phyloP scores from a whole-genome alignment of 805 yeast species.

The Wickerhamiella cacticola region DNA sequence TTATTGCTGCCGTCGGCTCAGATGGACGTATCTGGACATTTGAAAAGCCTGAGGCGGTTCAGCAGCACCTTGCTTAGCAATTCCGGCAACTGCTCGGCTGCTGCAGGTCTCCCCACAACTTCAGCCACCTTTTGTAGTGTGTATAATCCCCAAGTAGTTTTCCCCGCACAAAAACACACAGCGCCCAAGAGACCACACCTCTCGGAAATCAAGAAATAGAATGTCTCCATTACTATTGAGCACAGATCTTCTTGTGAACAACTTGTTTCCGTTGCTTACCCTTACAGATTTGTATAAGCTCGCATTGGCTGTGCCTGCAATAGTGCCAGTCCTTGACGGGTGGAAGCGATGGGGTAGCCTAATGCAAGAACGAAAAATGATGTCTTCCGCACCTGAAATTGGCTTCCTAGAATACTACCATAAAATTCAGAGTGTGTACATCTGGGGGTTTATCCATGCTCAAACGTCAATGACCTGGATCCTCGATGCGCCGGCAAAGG shows the following conservation, averaged over 20 bases:
- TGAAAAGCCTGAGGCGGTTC: slow-evolving; percentile 19
- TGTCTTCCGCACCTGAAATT: not conserved
- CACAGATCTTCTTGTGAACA: slow-evolving; percentile 4
- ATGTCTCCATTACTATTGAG: not conserved
- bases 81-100: not conserved
- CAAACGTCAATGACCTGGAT: slow-evolving; percentile 6
- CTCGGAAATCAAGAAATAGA: not conserved
- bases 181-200: too few species aligned
- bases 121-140: not conserved
- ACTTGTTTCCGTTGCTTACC: slow-evolving; percentile 2
- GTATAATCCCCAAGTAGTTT: not conserved
- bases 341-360: slow-evolving; percentile 7
- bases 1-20: slow-evolving; percentile 22
- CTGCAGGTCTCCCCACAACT: not conserved
- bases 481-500: not conserved
- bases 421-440: slow-evolving; percentile 6
- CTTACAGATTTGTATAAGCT: slow-evolving; percentile 1
- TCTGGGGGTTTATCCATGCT: slow-evolving; percentile 8
- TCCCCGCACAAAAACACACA: not conserved
- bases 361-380: slow-evolving; percentile 3
- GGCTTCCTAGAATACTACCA: slow-evolving; percentile 3
- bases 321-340: not conserved
- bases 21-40: slow-evolving; percentile 30
- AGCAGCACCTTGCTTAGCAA: not conserved
- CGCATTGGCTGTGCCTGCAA: not conserved